A percentile compares a stretch with the other conserved stretches of the same genome.
Evolutionary conservation across 805 yeast species (phyloP).

Genomic region (Nakazawaea holstii): DNA sequence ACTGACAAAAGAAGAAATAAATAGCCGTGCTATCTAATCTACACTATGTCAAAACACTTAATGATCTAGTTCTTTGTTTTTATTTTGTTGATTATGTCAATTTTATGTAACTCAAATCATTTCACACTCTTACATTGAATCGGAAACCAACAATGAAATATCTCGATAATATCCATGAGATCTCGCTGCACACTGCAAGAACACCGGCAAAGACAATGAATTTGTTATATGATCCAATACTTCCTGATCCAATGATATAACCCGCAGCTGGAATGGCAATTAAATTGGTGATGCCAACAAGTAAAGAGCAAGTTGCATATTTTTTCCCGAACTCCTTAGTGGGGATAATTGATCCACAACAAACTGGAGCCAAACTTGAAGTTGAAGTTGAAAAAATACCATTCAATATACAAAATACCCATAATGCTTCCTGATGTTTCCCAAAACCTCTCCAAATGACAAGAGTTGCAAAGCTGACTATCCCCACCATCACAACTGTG

Average conservation of each 20-base stretch:
- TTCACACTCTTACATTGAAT: too few relatives aligned
- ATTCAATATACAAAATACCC: conserved; percentile 44
- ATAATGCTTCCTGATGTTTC: conserved; percentile 30
- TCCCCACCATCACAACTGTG: conserved; percentile 40
- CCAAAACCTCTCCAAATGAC: conserved; percentile 62
- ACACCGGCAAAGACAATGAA: too few relatives aligned
- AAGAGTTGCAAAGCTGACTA: conserved; percentile 39
- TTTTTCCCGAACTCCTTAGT: conserved; percentile 20
- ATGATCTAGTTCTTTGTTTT: too few relatives aligned
- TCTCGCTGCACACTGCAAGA: too few relatives aligned
- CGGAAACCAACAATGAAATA: too few relatives aligned
- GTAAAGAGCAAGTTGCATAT: conserved; percentile 20
- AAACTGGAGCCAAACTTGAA: conserved; percentile 53
- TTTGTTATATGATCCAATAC: too few relatives aligned
- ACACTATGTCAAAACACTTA: too few relatives aligned
- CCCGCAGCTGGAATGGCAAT: conserved; percentile 26
- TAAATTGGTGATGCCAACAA: conserved; percentile 27
- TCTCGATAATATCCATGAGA: too few relatives aligned
- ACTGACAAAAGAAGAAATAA: too few relatives aligned
- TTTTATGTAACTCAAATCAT: too few relatives aligned
- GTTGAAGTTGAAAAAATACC: conserved; percentile 56
- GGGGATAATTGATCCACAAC: conserved; percentile 55
- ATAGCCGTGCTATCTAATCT: too few relatives aligned
- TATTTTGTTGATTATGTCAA: too few relatives aligned
- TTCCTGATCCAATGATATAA: conserved; percentile 27